Conservation (phyloP, 768 basidiomycete genomes). For the Hypsizygus marmoreus region DNA sequence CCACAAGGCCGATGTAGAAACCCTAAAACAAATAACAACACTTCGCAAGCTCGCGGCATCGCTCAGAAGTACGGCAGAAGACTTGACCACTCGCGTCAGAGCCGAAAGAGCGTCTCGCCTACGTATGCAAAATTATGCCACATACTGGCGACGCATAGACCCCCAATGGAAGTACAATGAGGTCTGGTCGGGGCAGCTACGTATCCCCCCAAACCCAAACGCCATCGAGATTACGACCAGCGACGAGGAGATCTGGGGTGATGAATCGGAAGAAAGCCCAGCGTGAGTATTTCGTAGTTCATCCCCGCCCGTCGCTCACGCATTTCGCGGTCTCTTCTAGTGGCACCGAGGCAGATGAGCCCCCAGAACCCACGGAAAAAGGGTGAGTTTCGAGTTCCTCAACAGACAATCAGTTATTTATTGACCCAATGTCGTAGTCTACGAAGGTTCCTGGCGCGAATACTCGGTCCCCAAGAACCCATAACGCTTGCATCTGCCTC, state of each 20-base stretch:
- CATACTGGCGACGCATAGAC: slow-evolving; percentile 12
- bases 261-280: not conserved
- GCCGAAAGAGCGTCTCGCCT: slow-evolving; percentile 16
- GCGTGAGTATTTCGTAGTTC: too few relatives aligned
- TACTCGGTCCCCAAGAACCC: too few relatives aligned
- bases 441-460: too few relatives aligned
- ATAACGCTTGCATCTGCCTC: too few relatives aligned
- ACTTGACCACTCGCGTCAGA: slow-evolving; percentile 9
- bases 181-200: slow-evolving; percentile 17
- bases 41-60: slow-evolving; percentile 8
- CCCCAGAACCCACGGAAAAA: too few relatives aligned
- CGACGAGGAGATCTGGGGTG: slow-evolving; percentile 14
- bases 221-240: slow-evolving; percentile 14
- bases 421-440: too few relatives aligned
- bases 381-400: too few relatives aligned
- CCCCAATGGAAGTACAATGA: slow-evolving; percentile 19
- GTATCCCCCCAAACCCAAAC: slow-evolving; percentile 6
- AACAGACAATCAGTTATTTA: too few relatives aligned
- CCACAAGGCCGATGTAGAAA: slow-evolving; percentile 7
- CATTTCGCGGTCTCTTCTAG: too few relatives aligned
- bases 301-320: too few relatives aligned
- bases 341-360: too few relatives aligned
- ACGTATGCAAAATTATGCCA: slow-evolving; percentile 18
- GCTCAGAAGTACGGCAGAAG: slow-evolving; percentile 11
- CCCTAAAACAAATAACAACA: slow-evolving; percentile 6